These are phyloP conservation scores for Aspergillus sp. DNA, from an alignment of 2,329 filamentous ascomycete genomes.

Conservation along the genomic window DNA sequence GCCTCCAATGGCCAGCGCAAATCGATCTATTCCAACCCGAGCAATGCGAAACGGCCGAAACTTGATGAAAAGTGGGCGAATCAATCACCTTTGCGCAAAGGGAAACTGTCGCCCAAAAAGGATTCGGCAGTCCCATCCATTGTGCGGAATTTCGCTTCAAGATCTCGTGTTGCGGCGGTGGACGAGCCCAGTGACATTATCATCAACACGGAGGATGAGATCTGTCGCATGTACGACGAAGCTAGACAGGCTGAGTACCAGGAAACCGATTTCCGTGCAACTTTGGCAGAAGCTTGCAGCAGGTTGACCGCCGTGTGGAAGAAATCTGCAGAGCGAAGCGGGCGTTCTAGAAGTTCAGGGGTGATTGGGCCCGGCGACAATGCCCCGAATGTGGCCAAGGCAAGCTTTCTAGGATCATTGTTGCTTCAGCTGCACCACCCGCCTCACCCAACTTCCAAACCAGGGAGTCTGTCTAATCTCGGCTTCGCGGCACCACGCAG, in stretches of 20 bases:
- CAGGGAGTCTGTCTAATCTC: conserved; percentile 18
- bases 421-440: conserved; percentile 77
- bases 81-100: conserved; percentile 32
- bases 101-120: conserved; percentile 41
- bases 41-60: conserved; percentile 41
- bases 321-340: conserved; percentile 29
- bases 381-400: conserved; percentile 67
- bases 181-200: conserved; percentile 70
- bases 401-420: conserved; percentile 73
- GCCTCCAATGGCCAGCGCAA: conserved; percentile 25
- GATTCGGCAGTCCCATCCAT: conserved; percentile 67
- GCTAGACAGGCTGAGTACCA: conserved; percentile 30
- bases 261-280: conserved; percentile 27
- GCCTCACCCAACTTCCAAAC: conserved; percentile 35
- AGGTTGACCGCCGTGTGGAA: conserved; percentile 36
- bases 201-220: conserved; percentile 69
- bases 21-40: conserved; percentile 42
- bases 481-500: conserved; percentile 25
- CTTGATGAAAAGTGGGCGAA: conserved; percentile 39
- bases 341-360: conserved; percentile 46
- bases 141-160: conserved; percentile 65
- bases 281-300: conserved; percentile 33
- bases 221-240: conserved; percentile 61
- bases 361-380: conserved; percentile 65
- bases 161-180: conserved; percentile 56